Evolutionary conservation across 768 basidiomycete species (phyloP), one percentile per base, ranked within the genome.

Genomic region (Leucosporidium creatinivorum): DNA sequence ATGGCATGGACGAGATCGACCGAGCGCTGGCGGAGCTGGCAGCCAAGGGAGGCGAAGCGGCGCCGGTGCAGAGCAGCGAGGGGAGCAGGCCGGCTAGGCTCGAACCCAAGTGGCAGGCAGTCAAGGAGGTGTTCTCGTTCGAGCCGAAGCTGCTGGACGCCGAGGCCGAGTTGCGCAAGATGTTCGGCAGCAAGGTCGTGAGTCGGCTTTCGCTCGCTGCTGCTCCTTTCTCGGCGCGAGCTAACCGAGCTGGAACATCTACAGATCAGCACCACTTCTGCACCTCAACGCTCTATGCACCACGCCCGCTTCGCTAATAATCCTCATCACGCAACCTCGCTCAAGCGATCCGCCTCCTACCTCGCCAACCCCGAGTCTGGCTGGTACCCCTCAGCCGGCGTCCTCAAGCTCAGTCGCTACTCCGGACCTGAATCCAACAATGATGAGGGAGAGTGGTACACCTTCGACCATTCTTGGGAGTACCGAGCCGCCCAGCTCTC

Each of bases 101-200:
- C 13, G 67, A 72, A 4, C 70, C 67, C 3, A 66, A 61, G 51
- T 68, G 64, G 67, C 25, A 33, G 12, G 62, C 54, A 9, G 58
- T 72, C 31, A 69, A 69, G 62, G 62, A 66, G 12, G 84, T 96
- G 1, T 82, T 94, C 25, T 81, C 89, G 0, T 86, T 94, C n/a
- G 91, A 89, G 0, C 81, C 87, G 1, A 81, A 87, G 50, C 83
- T 91, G 73, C 85, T 99, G 21, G 92, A 98, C 69, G 82, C 86
- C 17, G 92, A 94, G 67, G 87, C 88, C 0, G 96, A 99, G 76
- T 84, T 98, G 79, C 86, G 89, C 63, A 87, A 86, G 70, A 94
- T 97, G 82, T 99, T 99, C 76, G 94, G 94, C 2, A 84, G 89
- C 25, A 89, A 87, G 74, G 93, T 96, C 65, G 84, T 97, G 13